Evolutionary conservation across 768 basidiomycete species (phyloP), one percentile per base, ranked within the genome.

Genomic region (Collybia mongolica): DNA sequence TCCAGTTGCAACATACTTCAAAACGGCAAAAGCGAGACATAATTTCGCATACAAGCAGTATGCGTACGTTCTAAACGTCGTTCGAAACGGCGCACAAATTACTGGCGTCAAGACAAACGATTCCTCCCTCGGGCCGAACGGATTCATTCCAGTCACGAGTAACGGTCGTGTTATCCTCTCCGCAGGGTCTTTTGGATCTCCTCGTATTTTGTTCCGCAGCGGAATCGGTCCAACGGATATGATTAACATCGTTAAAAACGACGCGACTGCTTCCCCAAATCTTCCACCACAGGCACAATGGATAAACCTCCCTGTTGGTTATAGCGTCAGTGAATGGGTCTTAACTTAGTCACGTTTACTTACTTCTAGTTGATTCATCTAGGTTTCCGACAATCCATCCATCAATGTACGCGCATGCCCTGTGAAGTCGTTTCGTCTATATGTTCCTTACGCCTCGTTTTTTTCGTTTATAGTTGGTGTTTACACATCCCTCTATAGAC

Each of bases 91-190:
- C 36, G 64, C 74, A 22, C 66, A 69, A 42, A 80, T 84, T 57
- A 75, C 74, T 28, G 82, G 83, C 56, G 82, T 85, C 18, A 72
- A 77, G 60, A 83, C 82, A 20, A 82, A 84, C 67, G 74, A 85
- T 60, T 76, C 77, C 4, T 68, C 75, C 5, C 64, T 82, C 35
- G 82, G 81, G 3, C 77, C 79, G 15, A 68, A 79, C 47, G 82
- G 83, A 36, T 55, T 84, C 60, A 66, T 81, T 19, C 75, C 80
- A 9, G 65, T 84, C 40, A 83, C 70, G 26, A 60, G 74, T 6
- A 72, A 72, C 22, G 83, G 83, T n/a, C 77, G 83, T 26, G 82
- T 85, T 56, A 71, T 85, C 51, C 75, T 85, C 19, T 76, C 80
- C 3, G 78, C 76, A 24, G 83, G 83, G 12, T 68, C 79, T 11